Conservation (phyloP, 805 yeast species). For the Alloascoidea hylecoeti region DNA sequence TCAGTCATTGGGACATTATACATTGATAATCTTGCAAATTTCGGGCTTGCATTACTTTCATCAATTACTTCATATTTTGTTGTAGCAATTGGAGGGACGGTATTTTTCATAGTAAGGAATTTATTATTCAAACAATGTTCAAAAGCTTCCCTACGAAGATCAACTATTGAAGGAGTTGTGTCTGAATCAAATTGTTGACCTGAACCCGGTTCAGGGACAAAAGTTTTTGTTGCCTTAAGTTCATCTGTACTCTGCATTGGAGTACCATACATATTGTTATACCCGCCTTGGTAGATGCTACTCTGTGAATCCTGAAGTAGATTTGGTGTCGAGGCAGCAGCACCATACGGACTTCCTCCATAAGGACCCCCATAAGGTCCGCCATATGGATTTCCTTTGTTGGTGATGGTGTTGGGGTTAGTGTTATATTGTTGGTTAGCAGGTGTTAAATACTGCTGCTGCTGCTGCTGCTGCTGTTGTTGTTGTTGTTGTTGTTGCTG, state of each 20-base stretch:
- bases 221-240: not conserved
- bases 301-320: no score
- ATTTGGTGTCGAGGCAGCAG: no score
- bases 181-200: not conserved
- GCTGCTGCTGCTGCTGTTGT: constrained; percentile 6
- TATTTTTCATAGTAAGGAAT: constrained; percentile 63
- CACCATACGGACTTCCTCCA: no score
- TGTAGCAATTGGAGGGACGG: constrained; percentile 75
- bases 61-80: constrained; percentile 57
- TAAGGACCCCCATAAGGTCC: no score
- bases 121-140: constrained; percentile 11
- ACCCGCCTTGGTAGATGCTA: no score
- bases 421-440: no score
- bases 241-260: no score
- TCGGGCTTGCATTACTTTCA: constrained; percentile 77
- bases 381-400: no score
- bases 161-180: not conserved
- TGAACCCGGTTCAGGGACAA: not conserved
- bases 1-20: constrained; percentile 72
- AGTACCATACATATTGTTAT: no score
- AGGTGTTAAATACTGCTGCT: no score
- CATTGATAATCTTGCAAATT: constrained; percentile 65
- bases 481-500: constrained; percentile 4
- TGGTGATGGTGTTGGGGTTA: no score
- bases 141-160: not conserved